Conservation (phyloP, 805 yeast species). For the Yamadazyma nakazawae region DNA sequence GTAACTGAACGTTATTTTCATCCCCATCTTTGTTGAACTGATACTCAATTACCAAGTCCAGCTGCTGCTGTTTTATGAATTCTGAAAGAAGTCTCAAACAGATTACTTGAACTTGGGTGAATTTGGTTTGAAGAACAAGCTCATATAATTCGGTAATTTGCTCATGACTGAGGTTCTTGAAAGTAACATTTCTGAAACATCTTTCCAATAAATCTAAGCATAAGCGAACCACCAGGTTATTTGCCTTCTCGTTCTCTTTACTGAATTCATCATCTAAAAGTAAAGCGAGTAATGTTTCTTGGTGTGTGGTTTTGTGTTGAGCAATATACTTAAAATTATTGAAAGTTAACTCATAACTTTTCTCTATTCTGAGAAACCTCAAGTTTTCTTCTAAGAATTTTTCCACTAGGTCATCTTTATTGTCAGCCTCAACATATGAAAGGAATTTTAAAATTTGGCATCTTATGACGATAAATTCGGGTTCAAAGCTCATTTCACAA, state of each 20-base stretch:
- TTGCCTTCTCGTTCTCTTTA: constrained; percentile 22
- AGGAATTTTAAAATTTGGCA: constrained; percentile 49
- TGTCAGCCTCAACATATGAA: constrained; percentile 6
- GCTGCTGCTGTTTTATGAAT: constrained; percentile 48
- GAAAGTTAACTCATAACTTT: constrained; percentile 42
- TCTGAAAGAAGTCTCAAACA: constrained; percentile 36
- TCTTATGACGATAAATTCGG: constrained; percentile 49
- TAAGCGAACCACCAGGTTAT: constrained; percentile 26
- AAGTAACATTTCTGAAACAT: constrained; percentile 16
- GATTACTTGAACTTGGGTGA: constrained; percentile 39
- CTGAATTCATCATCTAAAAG: constrained; percentile 26
- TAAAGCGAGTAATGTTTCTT: constrained; percentile 42
- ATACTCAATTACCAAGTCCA: constrained; percentile 58
- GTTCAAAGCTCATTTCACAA: constrained; percentile 58
- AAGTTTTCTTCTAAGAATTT: constrained; percentile 38
- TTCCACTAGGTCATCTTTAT: constrained; percentile 5
- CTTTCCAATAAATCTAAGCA: constrained; percentile 36
- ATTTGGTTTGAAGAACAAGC: constrained; percentile 20
- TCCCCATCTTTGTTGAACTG: constrained; percentile 45
- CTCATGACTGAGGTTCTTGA: constrained; percentile 3
- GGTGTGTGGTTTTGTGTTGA: constrained; percentile 7
- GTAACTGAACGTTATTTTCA: constrained; percentile 31
- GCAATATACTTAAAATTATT: constrained; percentile 36
- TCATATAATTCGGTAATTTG: constrained; percentile 29
- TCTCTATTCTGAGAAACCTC: constrained; percentile 35